Percentiles rank a stretch among this genome's conserved stretches.
Evolutionary conservation across 768 basidiomycete genomes (phyloP).

Genomic region (Candolleomyces aberdarensis): DNA sequence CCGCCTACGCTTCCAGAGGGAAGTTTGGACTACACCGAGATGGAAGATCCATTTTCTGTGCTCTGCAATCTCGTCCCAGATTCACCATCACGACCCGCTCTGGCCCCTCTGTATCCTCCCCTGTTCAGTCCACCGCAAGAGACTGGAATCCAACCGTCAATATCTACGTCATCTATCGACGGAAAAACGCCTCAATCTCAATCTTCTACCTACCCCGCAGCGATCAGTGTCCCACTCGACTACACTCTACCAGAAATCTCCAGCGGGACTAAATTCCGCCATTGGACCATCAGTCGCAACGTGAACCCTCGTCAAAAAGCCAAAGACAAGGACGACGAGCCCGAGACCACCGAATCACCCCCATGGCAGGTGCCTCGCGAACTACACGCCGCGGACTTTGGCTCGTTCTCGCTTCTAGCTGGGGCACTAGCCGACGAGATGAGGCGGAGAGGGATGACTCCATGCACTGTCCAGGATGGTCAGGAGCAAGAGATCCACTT

Average conservation of each 20-base stretch:
- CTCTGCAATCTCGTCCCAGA: constrained; percentile 64
- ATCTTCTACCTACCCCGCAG: constrained; percentile 16
- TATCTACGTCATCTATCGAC: constrained; percentile 9
- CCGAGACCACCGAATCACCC: constrained; percentile 31
- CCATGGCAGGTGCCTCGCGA: constrained; percentile 51
- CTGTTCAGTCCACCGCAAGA: constrained; percentile 7
- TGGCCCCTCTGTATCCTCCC: constrained; percentile 56
- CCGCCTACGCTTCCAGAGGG: constrained; percentile 71
- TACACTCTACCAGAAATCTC: constrained; percentile 19
- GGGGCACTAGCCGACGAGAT: constrained; percentile 46
- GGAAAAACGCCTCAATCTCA: constrained; percentile 8
- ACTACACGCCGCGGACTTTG: constrained; percentile 55
- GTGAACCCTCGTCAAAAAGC: constrained; percentile 42
- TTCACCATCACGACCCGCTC: constrained; percentile 47
- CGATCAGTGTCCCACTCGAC: constrained; percentile 23
- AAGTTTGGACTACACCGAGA: constrained; percentile 72
- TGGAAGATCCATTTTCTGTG: constrained; percentile 77
- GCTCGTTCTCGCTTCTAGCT: constrained; percentile 53
- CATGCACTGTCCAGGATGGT: constrained; percentile 16
- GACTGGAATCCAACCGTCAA: too few relatives aligned
- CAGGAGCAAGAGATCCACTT: constrained; percentile 33
- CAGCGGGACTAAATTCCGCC: constrained; percentile 37
- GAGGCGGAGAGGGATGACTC: constrained; percentile 26
- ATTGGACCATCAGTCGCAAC: constrained; percentile 62
- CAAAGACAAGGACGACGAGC: constrained; percentile 54